A percentile compares a stretch with the other conserved stretches of the same genome.
Conservation (phyloP, 192 early-diverging fungal species). For the Podila epigama region DNA sequence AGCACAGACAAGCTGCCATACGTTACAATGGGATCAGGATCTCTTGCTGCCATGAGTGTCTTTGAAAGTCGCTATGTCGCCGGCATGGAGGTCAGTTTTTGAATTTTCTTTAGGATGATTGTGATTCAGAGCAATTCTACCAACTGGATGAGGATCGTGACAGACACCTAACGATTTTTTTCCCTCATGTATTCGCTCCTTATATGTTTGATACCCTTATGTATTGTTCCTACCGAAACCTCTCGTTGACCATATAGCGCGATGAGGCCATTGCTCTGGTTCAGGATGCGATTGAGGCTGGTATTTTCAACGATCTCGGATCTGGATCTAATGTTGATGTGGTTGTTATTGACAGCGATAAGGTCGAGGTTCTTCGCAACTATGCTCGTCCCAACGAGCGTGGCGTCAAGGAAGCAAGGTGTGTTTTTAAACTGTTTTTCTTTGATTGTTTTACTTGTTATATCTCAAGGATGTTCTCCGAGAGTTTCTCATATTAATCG, state of each 20-base stretch:
- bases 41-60: conserved; percentile 94
- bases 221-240: too few species aligned
- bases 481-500: too few species aligned
- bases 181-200: not conserved
- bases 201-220: too few species aligned
- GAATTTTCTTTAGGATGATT: not conserved
- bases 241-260: conserved; percentile 63
- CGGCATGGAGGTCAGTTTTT: conserved; percentile 70
- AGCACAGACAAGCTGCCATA: conserved; percentile 96
- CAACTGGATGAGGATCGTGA: not conserved
- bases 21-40: conserved; percentile 96
- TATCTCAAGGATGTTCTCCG: not conserved
- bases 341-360: conserved; percentile 87
- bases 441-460: not conserved
- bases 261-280: conserved; percentile 92
- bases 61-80: conserved; percentile 89
- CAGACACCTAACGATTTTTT: conserved; percentile 1
- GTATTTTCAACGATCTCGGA: conserved; percentile 99
- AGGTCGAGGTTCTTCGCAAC: conserved; percentile 85
- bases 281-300: conserved; percentile 92
- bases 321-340: conserved; percentile 98
- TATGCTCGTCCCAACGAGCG: conserved; percentile 91
- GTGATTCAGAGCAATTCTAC: not conserved
- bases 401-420: conserved; percentile 83
- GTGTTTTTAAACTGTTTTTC: conserved; percentile 62